Evolutionary conservation across 1,284 basidiomycete species (phyloP).

Genomic region (Leccinum pachyderme): DNA sequence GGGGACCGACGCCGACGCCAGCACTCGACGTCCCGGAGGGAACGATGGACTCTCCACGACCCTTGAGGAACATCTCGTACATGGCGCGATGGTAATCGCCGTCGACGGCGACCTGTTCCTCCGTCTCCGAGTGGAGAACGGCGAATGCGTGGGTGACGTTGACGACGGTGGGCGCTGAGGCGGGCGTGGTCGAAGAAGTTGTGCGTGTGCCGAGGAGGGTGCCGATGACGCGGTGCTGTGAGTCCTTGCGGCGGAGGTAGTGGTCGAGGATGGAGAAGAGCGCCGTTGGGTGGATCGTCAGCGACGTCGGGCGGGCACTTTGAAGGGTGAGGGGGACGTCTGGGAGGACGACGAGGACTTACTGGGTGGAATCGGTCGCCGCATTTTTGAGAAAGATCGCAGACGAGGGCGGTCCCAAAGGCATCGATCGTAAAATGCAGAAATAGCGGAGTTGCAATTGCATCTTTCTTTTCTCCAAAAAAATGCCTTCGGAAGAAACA

Average conservation of each 20-base stretch:
- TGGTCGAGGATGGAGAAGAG: slow-evolving; percentile 97
- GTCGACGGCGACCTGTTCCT: slow-evolving; percentile 91
- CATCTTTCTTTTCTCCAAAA: slow-evolving; percentile 25
- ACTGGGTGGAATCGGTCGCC: slow-evolving; percentile 39
- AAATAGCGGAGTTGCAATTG: slow-evolving; percentile 34
- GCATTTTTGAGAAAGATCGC: slow-evolving; percentile 61
- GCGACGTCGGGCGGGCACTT: slow-evolving; percentile 64
- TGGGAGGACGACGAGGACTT: slow-evolving; percentile 19
- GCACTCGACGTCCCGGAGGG: slow-evolving; percentile 13
- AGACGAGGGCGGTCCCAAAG: slow-evolving; percentile 64
- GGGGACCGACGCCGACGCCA: slow-evolving; percentile 20
- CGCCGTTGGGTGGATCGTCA: slow-evolving; percentile 89
- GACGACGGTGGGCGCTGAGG: slow-evolving; percentile 34
- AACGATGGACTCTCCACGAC: slow-evolving; percentile 58
- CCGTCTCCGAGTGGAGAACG: slow-evolving; percentile 89
- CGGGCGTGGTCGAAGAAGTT: slow-evolving; percentile 47
- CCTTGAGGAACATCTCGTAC: slow-evolving; percentile 87
- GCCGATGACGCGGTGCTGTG: slow-evolving; percentile 91
- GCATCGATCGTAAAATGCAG: slow-evolving; percentile 45
- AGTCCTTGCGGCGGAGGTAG: slow-evolving; percentile 84
- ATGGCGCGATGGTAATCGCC: slow-evolving; percentile 95
- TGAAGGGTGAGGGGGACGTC: slow-evolving; percentile 33
- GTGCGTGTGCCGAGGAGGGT: slow-evolving; percentile 85
- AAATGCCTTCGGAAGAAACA: slow-evolving; percentile 84
- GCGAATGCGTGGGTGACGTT: slow-evolving; percentile 85